Evolutionary conservation across 2,329 filamentous ascomycete genomes (phyloP), one percentile per base, ranked within the genome.

Genomic region (Neoscytalidium dimidiatum): DNA sequence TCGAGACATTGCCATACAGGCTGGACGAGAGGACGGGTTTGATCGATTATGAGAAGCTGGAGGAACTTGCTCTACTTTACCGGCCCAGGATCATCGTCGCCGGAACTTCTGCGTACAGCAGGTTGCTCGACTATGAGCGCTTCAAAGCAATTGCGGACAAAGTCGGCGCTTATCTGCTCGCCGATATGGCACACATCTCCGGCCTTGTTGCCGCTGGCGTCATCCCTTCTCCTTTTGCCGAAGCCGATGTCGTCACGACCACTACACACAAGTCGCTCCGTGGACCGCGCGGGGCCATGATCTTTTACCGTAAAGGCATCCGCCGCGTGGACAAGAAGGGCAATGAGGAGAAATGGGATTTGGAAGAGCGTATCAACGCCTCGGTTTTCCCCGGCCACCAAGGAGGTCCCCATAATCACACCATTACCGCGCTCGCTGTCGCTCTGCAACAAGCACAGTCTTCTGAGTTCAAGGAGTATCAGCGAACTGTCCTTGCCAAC

Each of bases 301-400:
- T 99, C 83, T 99, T 99, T 88, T 99, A 94, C 89, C 92, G 95
- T 81, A 97, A 96, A 85, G 95, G 95, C 69, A 90, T 97, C 67
- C 91, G 94, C 75, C 92, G 90, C 74, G 90, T 90, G 63, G 92
- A 98, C 77, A 84, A 91, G 81, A 97, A 97, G 87, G 89, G 91
- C 67, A 93, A 93, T 74, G 94, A 97, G 83, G 87, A 94, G 84
- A 84, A 94, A 73, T 99, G 97, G 79, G 93, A 99, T 75, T 88
- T 99, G 35, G 95, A 99, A 85, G 88, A 89, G 72, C 92, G 93
- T 64, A 99, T 99, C 85, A 99, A 99, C 85, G 94, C 96, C 80
- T 98, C 95, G 65, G 95, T 99, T 78, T 99, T 99, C 88, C 95
- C 95, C 64, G 95, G 95, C 67, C 95, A 99, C 84, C 95, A 99